Conservation (phyloP, 2,329 filamentous ascomycete species). For the Fusarium pseudonygamai region DNA sequence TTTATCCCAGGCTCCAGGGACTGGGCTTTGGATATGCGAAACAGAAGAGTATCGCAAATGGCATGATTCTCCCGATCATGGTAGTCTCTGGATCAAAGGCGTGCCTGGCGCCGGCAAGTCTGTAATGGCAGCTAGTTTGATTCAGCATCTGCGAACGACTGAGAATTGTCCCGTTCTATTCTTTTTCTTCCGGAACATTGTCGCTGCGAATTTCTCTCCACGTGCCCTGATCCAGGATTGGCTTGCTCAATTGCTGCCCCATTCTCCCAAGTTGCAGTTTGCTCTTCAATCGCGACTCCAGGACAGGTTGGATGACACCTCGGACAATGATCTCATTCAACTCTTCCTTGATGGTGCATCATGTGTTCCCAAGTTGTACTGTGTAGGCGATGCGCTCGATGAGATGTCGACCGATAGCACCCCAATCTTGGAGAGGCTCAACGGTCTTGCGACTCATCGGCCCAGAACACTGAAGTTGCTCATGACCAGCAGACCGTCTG, state of each 20-base stretch:
- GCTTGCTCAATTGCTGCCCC: conserved; percentile 35
- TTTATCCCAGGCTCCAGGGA: conserved; percentile 37
- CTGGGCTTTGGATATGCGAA: conserved; percentile 40
- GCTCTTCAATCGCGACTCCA: conserved; percentile 24
- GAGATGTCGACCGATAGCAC: conserved; percentile 36
- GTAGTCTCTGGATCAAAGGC: conserved; percentile 41
- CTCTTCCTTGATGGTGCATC: conserved; percentile 29
- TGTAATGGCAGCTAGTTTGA: conserved; percentile 35
- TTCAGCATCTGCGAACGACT: conserved; percentile 31
- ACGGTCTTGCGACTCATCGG: conserved; percentile 29
- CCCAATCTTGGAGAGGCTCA: conserved; percentile 30
- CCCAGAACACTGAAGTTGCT: conserved; percentile 34
- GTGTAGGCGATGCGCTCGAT: conserved; percentile 36
- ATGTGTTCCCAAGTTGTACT: conserved; percentile 33
- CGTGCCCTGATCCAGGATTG: conserved; percentile 38
- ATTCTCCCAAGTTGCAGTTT: conserved; percentile 34
- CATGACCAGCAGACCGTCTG: conserved; percentile 37
- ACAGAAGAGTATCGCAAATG: conserved; percentile 38
- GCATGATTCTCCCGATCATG: conserved; percentile 36
- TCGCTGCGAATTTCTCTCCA: conserved; percentile 35
- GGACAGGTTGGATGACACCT: conserved; percentile 21
- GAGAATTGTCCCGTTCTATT: conserved; percentile 34
- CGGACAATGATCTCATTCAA: conserved; percentile 35
- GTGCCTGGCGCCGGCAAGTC: conserved; percentile 44
- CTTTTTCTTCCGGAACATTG: conserved; percentile 40